Evolutionary conservation across 2,329 filamentous ascomycete species (phyloP).

Genomic region (Stachybotrys elegans): DNA sequence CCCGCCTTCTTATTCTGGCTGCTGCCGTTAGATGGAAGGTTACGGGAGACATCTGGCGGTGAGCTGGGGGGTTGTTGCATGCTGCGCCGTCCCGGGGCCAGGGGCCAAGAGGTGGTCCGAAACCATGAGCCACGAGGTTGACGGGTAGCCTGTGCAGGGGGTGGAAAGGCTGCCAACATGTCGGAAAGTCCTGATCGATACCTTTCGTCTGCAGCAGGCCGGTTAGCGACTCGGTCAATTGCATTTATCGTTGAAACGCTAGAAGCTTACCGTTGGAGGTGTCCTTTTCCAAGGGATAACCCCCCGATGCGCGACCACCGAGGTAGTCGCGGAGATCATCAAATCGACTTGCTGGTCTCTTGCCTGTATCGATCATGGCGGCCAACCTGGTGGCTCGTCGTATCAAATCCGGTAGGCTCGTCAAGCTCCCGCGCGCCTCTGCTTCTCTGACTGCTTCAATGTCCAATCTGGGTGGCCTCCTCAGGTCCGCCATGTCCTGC

Average conservation of each 20-base stretch:
- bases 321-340: slow-evolving; percentile 49
- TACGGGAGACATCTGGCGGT: not conserved
- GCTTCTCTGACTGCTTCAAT: slow-evolving; percentile 77
- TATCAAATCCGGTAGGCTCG: slow-evolving; percentile 88
- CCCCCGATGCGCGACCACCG: slow-evolving; percentile 33
- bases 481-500: slow-evolving; percentile 49
- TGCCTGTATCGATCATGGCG: slow-evolving; percentile 81
- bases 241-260: not conserved
- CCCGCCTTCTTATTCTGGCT: slow-evolving; percentile 30
- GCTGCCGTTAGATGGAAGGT: too few species aligned
- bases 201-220: slow-evolving; percentile 31
- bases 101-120: slow-evolving; percentile 43
- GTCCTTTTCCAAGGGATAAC: slow-evolving; percentile 32
- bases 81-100: slow-evolving; percentile 25
- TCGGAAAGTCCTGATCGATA: slow-evolving; percentile 53
- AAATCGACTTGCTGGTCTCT: slow-evolving; percentile 54
- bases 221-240: slow-evolving; percentile 1
- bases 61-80: slow-evolving; percentile 10
- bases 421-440: slow-evolving; percentile 82
- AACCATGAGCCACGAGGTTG: slow-evolving; percentile 41
- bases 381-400: slow-evolving; percentile 80
- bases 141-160: slow-evolving; percentile 45
- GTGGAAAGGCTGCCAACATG: slow-evolving; percentile 62
- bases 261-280: slow-evolving; percentile 20
- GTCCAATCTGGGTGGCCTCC: slow-evolving; percentile 69